phyloP scores from a whole-genome alignment of 192 early-diverging fungal species.

The Entophlyctis luteolus region DNA sequence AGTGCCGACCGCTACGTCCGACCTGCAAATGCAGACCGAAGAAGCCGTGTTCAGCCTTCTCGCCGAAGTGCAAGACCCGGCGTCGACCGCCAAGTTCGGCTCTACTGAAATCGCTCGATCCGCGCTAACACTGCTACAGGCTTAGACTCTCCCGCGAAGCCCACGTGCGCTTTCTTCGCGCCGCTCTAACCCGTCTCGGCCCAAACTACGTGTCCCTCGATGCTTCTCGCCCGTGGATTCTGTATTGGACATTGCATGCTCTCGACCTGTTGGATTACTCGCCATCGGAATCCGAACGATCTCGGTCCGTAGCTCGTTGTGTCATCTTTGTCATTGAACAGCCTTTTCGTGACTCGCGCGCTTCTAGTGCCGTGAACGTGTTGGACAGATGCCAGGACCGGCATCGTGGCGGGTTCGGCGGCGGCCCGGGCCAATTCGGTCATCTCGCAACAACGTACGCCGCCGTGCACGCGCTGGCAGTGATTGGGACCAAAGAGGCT shows the following conservation, averaged over 20 bases:
- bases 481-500: slow-evolving; percentile 71
- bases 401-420: slow-evolving; percentile 75
- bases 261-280: slow-evolving; percentile 68
- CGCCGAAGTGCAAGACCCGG: slow-evolving; percentile 15
- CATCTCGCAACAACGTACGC: slow-evolving; percentile 91
- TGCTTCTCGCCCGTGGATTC: slow-evolving; percentile 85
- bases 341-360: not conserved
- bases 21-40: slow-evolving; percentile 51
- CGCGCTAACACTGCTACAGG: not conserved
- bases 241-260: slow-evolving; percentile 85
- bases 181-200: slow-evolving; percentile 50
- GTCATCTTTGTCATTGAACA: not conserved
- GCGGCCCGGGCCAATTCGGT: slow-evolving; percentile 78
- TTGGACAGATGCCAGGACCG: slow-evolving; percentile 61
- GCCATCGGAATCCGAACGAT: slow-evolving; percentile 33
- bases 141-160: slow-evolving; percentile 41
- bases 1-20: slow-evolving; percentile 56
- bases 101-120: not conserved
- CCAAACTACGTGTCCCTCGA: slow-evolving; percentile 65
- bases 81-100: not conserved
- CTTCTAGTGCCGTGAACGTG: slow-evolving; percentile 53
- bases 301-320: not conserved
- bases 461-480: slow-evolving; percentile 73
- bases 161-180: slow-evolving; percentile 59
- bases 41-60: slow-evolving; percentile 24